Evolutionary conservation across 2,329 filamentous ascomycete genomes (phyloP), one percentile per base, ranked within the genome.

Genomic region (Albifimbria verrucaria): DNA sequence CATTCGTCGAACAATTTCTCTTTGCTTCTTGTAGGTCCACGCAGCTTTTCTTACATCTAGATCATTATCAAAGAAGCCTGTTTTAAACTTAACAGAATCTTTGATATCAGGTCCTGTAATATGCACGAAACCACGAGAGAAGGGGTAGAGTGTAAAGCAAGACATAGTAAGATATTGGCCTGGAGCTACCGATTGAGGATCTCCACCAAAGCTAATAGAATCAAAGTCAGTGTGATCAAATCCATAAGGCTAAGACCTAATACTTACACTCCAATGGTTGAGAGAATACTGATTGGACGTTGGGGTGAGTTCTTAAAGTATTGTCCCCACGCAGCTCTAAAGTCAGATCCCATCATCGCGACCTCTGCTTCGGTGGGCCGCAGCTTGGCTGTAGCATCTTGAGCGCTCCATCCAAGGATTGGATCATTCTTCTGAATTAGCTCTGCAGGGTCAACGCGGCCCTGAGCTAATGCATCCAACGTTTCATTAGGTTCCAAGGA

Each of bases 11-110:
- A 76, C 70, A 50, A 87, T 77, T 65, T 86, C 83, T 2, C 85
- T 80, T 39, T 77, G 74, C 57, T 79, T 79, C 68, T 88, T 88
- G 72, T 88, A 88, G 1, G 72, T 76, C 83, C 83, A 87, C 10
- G 84, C 59, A 12, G 81, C 77, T 60, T 77, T 81, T 63, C 79
- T 79, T 23, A 86, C 26, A 60, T 87, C 83, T 21, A 81, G 68
- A 10, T 7, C 9, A 18, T 43, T 43, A 9, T 7, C 72, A 32
- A 86, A 72, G 65, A 77, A 82, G 17, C 81, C 82, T 0, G 76
- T 68, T 50, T 82, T 75, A 55, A 87, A 84, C 52, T 82, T 77
- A 12, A 76, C 66, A 3, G 71, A 65, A 25, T 77, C 73, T n/a
- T 67, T 58, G 5, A 74, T 57, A 3, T 66, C 58, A 17, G 69